Conservation (phyloP, 352 stramenopile species). For the Hyaloperonospora arabidopsidis region DNA sequence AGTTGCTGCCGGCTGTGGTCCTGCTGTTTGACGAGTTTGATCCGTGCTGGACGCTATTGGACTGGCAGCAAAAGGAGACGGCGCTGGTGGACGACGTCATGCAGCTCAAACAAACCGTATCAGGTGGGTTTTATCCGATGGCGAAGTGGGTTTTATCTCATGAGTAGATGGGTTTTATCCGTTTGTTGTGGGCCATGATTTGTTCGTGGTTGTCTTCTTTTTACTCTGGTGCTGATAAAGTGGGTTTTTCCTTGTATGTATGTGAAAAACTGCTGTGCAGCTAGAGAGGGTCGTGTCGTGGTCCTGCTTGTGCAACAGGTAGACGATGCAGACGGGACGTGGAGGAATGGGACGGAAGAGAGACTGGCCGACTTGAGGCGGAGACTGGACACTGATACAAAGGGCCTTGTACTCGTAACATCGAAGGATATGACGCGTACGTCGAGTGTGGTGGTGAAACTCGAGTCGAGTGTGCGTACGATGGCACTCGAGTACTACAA, state of each 20-base stretch:
- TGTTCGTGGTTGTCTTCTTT: too few relatives aligned
- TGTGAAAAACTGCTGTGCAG: constrained; percentile 13
- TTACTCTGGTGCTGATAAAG: not conserved
- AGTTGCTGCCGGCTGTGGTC: constrained; percentile 67
- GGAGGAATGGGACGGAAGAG: constrained; percentile 68
- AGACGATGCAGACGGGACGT: constrained; percentile 52
- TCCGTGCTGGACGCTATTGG: constrained; percentile 53
- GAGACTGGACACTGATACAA: constrained; percentile 67
- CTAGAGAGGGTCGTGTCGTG: constrained; percentile 69
- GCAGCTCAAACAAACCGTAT: constrained; percentile 51
- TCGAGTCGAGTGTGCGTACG: constrained; percentile 63
- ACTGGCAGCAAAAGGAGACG: constrained; percentile 66
- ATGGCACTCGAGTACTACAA: constrained; percentile 87
- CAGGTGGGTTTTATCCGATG: constrained; percentile 20
- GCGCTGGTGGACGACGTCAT: constrained; percentile 70
- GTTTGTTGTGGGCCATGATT: too few relatives aligned
- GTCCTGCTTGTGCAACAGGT: constrained; percentile 76
- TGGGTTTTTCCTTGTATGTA: not conserved
- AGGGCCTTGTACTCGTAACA: constrained; percentile 58
- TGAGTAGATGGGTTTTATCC: too few relatives aligned
- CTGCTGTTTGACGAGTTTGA: constrained; percentile 84
- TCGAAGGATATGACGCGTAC: constrained; percentile 55
- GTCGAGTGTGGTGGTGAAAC: constrained; percentile 55
- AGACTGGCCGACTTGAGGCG: constrained; percentile 56
- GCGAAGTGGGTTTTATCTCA: too few relatives aligned